phyloP scores from a whole-genome alignment of 2,329 filamentous ascomycete genomes.

The Penicillium glabrum region DNA sequence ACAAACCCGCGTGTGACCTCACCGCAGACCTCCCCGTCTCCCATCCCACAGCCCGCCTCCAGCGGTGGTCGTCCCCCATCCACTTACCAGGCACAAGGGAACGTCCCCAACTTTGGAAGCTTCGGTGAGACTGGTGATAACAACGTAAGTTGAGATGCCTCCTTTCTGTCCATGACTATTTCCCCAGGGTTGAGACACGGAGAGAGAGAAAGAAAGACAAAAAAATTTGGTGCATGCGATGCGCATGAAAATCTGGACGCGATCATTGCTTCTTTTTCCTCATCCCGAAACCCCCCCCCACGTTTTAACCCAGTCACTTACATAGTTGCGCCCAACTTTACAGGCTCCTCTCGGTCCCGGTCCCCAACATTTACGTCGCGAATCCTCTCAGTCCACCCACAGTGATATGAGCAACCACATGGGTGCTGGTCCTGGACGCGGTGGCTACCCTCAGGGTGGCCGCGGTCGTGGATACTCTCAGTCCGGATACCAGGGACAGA shows the following conservation, averaged over 20 bases:
- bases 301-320: slow-evolving; percentile 30
- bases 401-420: slow-evolving; percentile 66
- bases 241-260: neutral
- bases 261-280: slow-evolving; percentile 22
- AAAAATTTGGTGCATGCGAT: neutral
- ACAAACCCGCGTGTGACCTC: slow-evolving; percentile 74
- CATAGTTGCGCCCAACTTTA: slow-evolving; percentile 68
- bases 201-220: neutral
- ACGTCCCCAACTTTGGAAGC: slow-evolving; percentile 78
- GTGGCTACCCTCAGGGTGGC: slow-evolving; percentile 55
- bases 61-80: slow-evolving; percentile 83
- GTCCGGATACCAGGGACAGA: slow-evolving; percentile 52
- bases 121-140: slow-evolving; percentile 68
- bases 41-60: slow-evolving; percentile 83
- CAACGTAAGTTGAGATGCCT: slow-evolving; percentile 58
- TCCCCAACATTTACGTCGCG: slow-evolving; percentile 76
- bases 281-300: neutral
- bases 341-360: slow-evolving; percentile 62
- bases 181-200: neutral
- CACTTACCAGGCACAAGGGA: slow-evolving; percentile 67
- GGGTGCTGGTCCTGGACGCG: slow-evolving; percentile 53
- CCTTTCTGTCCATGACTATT: neutral
- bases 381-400: slow-evolving; percentile 81
- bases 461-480: slow-evolving; percentile 60
- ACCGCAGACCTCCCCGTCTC: slow-evolving; percentile 84